Base-by-base conservation (phyloP, 2,329 filamentous ascomycete genomes). In the Sordariomycetes sp. region DNA sequence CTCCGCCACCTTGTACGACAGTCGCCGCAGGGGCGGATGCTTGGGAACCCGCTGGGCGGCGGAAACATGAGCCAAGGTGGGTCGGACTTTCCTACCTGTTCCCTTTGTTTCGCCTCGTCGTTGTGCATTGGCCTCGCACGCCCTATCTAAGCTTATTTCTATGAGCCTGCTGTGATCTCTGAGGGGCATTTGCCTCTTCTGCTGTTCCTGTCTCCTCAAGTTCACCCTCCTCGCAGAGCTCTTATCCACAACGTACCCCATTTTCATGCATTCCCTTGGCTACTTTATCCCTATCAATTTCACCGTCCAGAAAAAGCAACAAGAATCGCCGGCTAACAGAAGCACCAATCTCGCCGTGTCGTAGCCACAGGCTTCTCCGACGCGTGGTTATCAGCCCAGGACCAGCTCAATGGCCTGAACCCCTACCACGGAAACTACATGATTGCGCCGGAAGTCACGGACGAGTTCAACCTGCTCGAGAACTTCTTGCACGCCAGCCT, bases 381-480 rank as follows among this genome's bases (percentile, higher is more conserved):
- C 74, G 88, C 90, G 67, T 92, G 89, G 86, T 78, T 90, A 67
- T 79, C 77, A 63, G 81, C 84, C 59, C 87, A 90, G 66, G 94
- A 86, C 68, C 87, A 89, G 67, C 94, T 89, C 70, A 87, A 95
- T 76, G 90, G 96, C 71, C 94, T 96, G 85, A 90, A 94, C 73
- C 89, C 85, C 68, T 90, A 91, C 67, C 90, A 96, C 72, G 87
- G 89, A 59, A 94, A 89, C 67, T 97, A 94, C 75, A 91, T 96
- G 86, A 95, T 96, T 73, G 74, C 77, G 54, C 89, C 90, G 61
- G 94, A 99, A 72, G 89, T 96, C 64, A 91, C 88, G 60, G 94
- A 94, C 73, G 94, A 99, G 75, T 96, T 96, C 70, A 96, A 96
- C 68, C 76, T 97, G 55, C 82, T 99, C 67, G 95, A 95, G 75